Conservation (phyloP, 169 alveolate genomes). For the Eimeria falciformis region DNA sequence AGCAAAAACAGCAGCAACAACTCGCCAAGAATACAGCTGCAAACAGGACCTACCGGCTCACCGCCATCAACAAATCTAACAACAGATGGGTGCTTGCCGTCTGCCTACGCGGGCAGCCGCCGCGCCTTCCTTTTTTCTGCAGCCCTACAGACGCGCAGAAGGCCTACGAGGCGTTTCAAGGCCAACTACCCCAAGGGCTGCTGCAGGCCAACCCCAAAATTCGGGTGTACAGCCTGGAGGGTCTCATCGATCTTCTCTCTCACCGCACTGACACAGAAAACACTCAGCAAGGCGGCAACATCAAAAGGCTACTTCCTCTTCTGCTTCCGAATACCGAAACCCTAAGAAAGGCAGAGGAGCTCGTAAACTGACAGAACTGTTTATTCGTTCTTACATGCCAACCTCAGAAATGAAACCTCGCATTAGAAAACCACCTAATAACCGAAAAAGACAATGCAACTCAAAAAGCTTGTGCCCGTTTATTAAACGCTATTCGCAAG, state of each 20-base stretch:
- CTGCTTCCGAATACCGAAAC: not conserved
- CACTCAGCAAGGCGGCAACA: not conserved
- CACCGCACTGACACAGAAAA: not conserved
- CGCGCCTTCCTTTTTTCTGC: conserved; percentile 21
- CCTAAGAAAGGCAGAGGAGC: too few relatives aligned
- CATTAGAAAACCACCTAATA: too few relatives aligned
- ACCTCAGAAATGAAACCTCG: too few relatives aligned
- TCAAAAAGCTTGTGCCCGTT: not conserved
- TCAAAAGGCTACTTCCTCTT: not conserved
- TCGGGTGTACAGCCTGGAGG: not conserved
- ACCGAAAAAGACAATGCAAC: too few relatives aligned
- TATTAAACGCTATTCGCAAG: not conserved
- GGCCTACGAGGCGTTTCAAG: not conserved
- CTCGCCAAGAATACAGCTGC: not conserved
- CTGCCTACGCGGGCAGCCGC: not conserved
- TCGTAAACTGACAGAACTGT: too few relatives aligned
- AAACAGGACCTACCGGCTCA: not conserved
- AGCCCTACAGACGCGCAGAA: not conserved
- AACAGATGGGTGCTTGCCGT: not conserved
- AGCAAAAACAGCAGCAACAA: not conserved
- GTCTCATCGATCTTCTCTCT: not conserved
- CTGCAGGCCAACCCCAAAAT: not conserved
- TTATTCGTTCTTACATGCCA: too few relatives aligned
- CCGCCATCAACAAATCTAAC: not conserved
- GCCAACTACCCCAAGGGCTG: not conserved